A percentile compares a stretch with the other conserved stretches of the same genome.
These are phyloP conservation scores for Claviceps cyperi DNA, from an alignment of 2,329 filamentous ascomycete species.

Conservation along the genomic window DNA sequence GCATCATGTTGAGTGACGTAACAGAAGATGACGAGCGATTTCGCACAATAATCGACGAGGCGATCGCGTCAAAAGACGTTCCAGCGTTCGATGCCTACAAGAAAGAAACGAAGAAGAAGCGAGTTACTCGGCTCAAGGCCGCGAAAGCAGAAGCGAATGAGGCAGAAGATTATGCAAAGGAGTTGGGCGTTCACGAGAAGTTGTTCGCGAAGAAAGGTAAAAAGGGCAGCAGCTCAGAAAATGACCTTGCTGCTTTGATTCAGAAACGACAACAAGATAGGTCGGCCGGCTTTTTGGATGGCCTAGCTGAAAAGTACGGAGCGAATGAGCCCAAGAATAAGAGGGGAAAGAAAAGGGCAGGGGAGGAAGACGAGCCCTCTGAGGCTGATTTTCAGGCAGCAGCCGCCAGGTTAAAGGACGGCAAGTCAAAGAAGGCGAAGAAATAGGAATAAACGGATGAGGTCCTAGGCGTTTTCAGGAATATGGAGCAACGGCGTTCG, in stretches of 20 bases:
- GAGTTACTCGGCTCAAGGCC: conserved; percentile 40
- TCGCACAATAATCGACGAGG: conserved; percentile 63
- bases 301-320: conserved; percentile 64
- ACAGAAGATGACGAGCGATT: conserved; percentile 78
- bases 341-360: conserved; percentile 37
- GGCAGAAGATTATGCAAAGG: conserved; percentile 60
- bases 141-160: conserved; percentile 56
- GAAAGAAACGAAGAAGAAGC: conserved; percentile 54
- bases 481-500: not conserved
- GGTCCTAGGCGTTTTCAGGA: not conserved
- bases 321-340: conserved; percentile 26
- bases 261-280: conserved; percentile 53
- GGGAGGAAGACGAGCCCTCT: conserved; percentile 46
- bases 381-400: conserved; percentile 48
- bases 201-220: conserved; percentile 43
- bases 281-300: conserved; percentile 49
- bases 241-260: conserved; percentile 58
- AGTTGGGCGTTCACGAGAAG: conserved; percentile 60
- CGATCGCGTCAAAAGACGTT: conserved; percentile 57
- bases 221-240: conserved; percentile 29
- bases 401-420: conserved; percentile 29
- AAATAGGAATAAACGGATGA: not conserved
- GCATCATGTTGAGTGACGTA: conserved; percentile 76
- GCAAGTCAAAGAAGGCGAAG: conserved; percentile 10
- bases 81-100: conserved; percentile 53